These are phyloP conservation scores for Phaeosphaeriaceae sp. DNA, from an alignment of 2,329 filamentous ascomycete species.

Conservation along the genomic window DNA sequence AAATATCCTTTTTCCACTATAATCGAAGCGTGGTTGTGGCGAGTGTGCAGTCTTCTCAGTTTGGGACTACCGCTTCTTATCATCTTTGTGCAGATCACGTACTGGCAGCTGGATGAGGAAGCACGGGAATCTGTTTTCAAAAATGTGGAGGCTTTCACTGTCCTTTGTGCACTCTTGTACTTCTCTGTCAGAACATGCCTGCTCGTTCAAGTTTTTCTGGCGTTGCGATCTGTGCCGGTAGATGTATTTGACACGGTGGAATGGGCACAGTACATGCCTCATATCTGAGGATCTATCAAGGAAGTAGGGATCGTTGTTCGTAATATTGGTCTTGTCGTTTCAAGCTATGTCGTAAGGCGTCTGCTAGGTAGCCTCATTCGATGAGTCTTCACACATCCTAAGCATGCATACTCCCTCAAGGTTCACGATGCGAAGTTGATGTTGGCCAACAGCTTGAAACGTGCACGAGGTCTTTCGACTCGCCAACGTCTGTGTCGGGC, in stretches of 20 bases:
- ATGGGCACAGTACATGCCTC: constrained; percentile 1
- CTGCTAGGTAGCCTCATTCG: not conserved
- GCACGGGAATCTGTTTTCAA: not conserved
- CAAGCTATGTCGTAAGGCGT: not conserved
- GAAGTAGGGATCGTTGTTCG: not conserved
- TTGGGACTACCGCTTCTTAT: not conserved
- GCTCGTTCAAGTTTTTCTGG: not conserved
- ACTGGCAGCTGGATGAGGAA: not conserved
- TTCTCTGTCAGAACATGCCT: not conserved
- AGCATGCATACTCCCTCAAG: not conserved
- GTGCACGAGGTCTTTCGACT: not conserved
- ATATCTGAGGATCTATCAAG: not conserved
- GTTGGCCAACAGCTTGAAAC: not conserved
- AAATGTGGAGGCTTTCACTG: not conserved
- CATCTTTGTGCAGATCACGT: not conserved
- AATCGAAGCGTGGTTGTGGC: not conserved
- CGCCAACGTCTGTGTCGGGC: not conserved
- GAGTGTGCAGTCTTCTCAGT: not conserved
- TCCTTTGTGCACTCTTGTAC: not conserved
- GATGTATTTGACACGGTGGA: not conserved
- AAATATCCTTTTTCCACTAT: not conserved
- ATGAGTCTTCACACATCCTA: not conserved
- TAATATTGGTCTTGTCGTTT: not conserved
- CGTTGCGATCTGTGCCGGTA: not conserved
- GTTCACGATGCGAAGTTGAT: not conserved